Evolutionary conservation across 2,329 filamentous ascomycete species (phyloP).

Genomic region (Beauveria sp.): DNA sequence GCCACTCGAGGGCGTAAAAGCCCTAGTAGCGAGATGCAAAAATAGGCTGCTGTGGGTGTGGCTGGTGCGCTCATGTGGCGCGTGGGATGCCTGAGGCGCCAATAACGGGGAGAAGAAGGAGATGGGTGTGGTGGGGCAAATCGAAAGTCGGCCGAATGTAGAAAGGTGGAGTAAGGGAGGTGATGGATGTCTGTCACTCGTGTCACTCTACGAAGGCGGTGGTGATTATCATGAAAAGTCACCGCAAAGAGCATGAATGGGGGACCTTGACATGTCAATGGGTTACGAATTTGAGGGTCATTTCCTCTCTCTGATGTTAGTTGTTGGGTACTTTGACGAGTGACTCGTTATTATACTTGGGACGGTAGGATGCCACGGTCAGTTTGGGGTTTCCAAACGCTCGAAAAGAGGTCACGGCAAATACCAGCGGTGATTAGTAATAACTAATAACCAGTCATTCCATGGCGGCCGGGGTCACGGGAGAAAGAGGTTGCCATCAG

Average conservation of each 20-base stretch:
- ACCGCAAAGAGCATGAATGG: background rate
- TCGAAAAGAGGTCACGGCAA: too few relatives aligned
- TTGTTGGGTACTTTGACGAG: background rate
- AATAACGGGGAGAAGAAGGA: background rate
- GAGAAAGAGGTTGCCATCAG: too few relatives aligned
- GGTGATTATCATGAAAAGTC: background rate
- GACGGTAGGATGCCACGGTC: background rate
- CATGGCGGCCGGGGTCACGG: too few relatives aligned
- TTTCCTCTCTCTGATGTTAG: background rate
- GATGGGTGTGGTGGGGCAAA: background rate
- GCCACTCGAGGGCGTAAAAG: constrained; percentile 27
- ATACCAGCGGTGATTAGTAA: too few relatives aligned
- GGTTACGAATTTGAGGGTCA: too few relatives aligned
- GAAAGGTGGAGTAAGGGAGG: too few relatives aligned
- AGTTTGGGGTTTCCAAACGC: background rate
- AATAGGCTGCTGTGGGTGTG: constrained; percentile 7
- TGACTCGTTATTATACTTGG: background rate
- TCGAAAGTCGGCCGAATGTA: background rate
- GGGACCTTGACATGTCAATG: background rate
- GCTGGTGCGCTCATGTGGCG: constrained; percentile 11
- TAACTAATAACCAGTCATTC: too few relatives aligned
- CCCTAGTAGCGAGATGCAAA: constrained; percentile 23
- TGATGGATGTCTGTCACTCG: too few relatives aligned
- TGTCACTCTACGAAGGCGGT: background rate
- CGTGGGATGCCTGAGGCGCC: constrained; percentile 15